Conservation (phyloP, 2,329 filamentous ascomycete species). For the Parafenestella ontariensis region DNA sequence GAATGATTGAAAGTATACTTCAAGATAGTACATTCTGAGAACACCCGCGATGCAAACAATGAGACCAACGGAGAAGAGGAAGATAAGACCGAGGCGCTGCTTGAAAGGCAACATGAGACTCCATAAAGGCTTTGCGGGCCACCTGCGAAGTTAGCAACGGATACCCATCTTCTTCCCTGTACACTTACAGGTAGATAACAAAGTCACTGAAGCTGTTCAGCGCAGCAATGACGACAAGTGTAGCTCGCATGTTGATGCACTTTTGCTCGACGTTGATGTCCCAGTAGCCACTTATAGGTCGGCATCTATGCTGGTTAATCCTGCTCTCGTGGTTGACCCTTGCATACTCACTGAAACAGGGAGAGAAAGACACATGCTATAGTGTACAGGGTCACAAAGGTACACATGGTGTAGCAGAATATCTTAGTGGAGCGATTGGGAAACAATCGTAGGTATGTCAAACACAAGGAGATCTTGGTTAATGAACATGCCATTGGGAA, state of each 20-base stretch:
- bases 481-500: conserved; percentile 31
- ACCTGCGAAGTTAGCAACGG: conserved; percentile 12
- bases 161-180: neutral
- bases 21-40: conserved; percentile 36
- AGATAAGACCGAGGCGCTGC: conserved; percentile 36
- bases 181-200: conserved; percentile 34
- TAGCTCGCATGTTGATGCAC: conserved; percentile 37
- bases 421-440: conserved; percentile 28
- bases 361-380: conserved; percentile 27
- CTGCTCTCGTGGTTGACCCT: neutral
- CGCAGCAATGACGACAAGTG: conserved; percentile 34
- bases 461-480: conserved; percentile 38
- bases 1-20: conserved; percentile 32
- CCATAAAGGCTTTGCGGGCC: conserved; percentile 38
- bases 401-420: conserved; percentile 26
- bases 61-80: conserved; percentile 34
- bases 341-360: conserved; percentile 27
- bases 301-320: conserved; percentile 18
- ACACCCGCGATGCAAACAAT: conserved; percentile 38
- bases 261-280: conserved; percentile 15
- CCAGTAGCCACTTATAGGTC: conserved; percentile 33
- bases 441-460: conserved; percentile 41
- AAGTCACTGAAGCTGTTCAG: conserved; percentile 42
- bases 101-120: conserved; percentile 34
- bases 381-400: conserved; percentile 29